phyloP scores from a whole-genome alignment of 306 rosid species.

The Potentilla sterilis region DNA sequence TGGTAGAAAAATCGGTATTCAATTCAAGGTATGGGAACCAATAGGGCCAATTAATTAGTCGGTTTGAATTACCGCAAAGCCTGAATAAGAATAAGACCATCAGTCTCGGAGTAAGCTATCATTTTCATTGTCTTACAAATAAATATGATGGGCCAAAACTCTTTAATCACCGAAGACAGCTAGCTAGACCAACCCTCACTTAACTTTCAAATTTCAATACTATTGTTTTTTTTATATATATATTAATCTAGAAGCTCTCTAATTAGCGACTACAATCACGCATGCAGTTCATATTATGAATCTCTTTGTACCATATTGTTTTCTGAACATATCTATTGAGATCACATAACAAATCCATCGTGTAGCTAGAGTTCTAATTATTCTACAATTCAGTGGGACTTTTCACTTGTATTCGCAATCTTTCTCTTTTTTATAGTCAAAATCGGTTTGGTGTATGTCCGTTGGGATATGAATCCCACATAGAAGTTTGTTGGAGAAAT shows the following conservation, averaged over 20 bases:
- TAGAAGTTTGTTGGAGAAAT: no score
- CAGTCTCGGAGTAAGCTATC: neutral
- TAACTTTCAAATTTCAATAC: neutral
- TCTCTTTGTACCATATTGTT: no score
- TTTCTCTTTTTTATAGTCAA: no score
- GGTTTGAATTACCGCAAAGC: constrained; percentile 15
- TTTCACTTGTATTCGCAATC: no score
- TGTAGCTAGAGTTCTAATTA: neutral
- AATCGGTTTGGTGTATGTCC: no score
- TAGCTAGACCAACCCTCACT: neutral
- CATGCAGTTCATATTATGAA: neutral
- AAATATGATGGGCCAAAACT: neutral
- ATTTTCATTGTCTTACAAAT: constrained; percentile 4
- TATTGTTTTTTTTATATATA: neutral
- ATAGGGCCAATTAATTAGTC: constrained; percentile 27
- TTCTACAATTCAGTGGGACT: no score
- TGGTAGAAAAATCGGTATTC: neutral
- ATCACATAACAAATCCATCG: neutral
- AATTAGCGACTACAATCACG: neutral
- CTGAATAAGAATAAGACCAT: neutral
- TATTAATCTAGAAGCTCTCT: neutral
- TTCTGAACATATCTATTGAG: neutral
- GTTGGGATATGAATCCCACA: no score
- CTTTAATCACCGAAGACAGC: neutral
- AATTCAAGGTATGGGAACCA: neutral